These are phyloP conservation scores for Thelephora aurantiotincta DNA, from an alignment of 768 basidiomycete genomes.

Conservation along the genomic window DNA sequence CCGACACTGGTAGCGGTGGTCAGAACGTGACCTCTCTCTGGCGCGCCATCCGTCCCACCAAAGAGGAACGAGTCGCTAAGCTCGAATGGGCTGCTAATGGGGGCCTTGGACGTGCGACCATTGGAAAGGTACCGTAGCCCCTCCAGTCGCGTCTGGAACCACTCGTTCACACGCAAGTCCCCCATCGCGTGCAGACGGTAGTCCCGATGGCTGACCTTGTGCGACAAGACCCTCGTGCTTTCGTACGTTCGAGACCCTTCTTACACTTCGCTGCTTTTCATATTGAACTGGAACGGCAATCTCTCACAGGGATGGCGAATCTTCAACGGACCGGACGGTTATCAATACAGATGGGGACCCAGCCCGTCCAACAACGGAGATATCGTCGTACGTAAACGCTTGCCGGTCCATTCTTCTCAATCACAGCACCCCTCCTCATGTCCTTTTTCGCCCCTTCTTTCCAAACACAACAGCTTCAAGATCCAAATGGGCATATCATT, in stretches of 20 bases:
- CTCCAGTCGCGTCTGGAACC: constrained; percentile 3
- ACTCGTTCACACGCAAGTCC: constrained; percentile 9
- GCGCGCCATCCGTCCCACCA: constrained; percentile 71
- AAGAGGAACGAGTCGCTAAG: constrained; percentile 79
- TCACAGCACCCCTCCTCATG: constrained; percentile 6
- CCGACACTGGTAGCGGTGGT: constrained; percentile 44
- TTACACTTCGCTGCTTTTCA: constrained; percentile 3
- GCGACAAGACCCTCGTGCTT: constrained; percentile 46
- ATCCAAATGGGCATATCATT: constrained; percentile 51
- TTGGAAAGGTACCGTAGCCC: constrained; percentile 46
- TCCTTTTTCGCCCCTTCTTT: constrained; percentile 8
- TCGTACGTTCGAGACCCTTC: constrained; percentile 27
- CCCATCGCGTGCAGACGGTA: constrained; percentile 35
- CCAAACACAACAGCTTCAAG: constrained; percentile 53
- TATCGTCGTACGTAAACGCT: constrained; percentile 22
- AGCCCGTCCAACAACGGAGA: constrained; percentile 30
- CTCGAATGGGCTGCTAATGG: constrained; percentile 79
- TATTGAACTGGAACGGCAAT: constrained; percentile 5
- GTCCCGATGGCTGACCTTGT: constrained; percentile 77
- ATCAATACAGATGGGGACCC: constrained; percentile 72
- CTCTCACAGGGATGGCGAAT: constrained; percentile 26
- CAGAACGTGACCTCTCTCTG: constrained; percentile 66
- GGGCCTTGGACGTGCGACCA: constrained; percentile 70
- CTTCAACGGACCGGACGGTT: constrained; percentile 76
- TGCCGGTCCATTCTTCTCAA: constrained; percentile 5